Conservation (phyloP, 345 rosid species). For the Boechera divaricarpa region DNA sequence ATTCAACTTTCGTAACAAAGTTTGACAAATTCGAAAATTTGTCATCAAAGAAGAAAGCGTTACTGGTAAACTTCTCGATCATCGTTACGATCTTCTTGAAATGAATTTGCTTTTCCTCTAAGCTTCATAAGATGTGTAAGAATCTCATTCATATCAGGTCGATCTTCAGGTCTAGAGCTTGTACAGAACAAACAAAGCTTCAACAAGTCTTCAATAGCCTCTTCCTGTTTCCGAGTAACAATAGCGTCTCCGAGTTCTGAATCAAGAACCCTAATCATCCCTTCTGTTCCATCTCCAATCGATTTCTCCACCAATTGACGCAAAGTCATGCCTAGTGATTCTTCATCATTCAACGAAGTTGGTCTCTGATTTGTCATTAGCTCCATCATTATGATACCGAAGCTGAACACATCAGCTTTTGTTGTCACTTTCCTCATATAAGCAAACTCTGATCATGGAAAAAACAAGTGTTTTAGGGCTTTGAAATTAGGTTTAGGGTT, state of each 20-base stretch:
- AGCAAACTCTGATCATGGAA: constrained; percentile 65
- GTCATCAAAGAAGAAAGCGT: neutral
- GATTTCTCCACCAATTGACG: constrained; percentile 62
- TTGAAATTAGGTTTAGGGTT: neutral
- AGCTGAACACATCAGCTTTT: constrained; percentile 88
- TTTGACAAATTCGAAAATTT: neutral
- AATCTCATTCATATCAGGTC: constrained; percentile 68
- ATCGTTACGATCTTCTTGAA: neutral
- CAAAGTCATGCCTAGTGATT: constrained; percentile 56
- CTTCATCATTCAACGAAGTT: constrained; percentile 60
- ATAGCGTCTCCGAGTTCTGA: neutral
- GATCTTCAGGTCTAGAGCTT: constrained; percentile 63
- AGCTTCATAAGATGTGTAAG: constrained; percentile 58
- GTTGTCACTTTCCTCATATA: constrained; percentile 81
- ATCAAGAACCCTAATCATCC: constrained; percentile 37
- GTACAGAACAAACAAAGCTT: constrained; percentile 70
- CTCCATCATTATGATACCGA: constrained; percentile 77
- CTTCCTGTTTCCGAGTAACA: constrained; percentile 11
- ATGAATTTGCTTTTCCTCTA: constrained; percentile 31
- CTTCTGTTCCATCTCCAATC: constrained; percentile 48
- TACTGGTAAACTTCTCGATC: neutral
- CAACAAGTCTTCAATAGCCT: constrained; percentile 36
- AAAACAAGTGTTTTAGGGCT: neutral
- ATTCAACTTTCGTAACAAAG: neutral
- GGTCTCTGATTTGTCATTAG: constrained; percentile 72